These are phyloP conservation scores for Cyclotella cryptica DNA, from an alignment of 108 stramenopile species.

Conservation along the genomic window DNA sequence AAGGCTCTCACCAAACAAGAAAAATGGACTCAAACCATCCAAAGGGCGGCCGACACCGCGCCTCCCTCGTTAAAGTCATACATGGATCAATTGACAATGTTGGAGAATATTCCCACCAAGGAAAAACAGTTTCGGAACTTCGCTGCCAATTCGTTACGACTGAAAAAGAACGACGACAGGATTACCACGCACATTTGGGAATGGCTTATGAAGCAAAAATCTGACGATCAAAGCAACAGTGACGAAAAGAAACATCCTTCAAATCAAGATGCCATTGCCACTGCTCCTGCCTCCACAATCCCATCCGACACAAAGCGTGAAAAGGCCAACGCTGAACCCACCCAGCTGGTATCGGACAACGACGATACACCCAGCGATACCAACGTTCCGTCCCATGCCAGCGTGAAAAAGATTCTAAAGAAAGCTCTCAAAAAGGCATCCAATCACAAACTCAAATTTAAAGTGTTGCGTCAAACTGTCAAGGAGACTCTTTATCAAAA, in stretches of 20 bases:
- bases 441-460: conserved; percentile 67
- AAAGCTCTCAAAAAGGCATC: conserved; percentile 81
- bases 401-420: conserved; percentile 63
- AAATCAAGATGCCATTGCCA: too few species aligned
- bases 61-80: conserved; percentile 63
- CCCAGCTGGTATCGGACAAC: neutral
- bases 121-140: conserved; percentile 94
- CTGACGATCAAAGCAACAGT: conserved; percentile 32
- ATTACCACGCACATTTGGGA: conserved; percentile 79
- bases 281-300: too few species aligned
- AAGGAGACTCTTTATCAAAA: conserved; percentile 40
- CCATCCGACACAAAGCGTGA: neutral
- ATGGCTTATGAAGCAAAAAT: conserved; percentile 57
- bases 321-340: conserved; percentile 20
- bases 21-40: conserved; percentile 76
- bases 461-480: conserved; percentile 59
- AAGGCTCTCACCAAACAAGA: conserved; percentile 77
- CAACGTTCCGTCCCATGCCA: conserved; percentile 39
- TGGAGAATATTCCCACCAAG: conserved; percentile 89
- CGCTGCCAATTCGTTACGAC: conserved; percentile 77
- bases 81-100: conserved; percentile 60
- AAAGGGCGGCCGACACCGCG: conserved; percentile 56
- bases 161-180: conserved; percentile 57
- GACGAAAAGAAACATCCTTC: conserved; percentile 26
- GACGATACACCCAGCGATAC: too few species aligned